Conservation (phyloP, 2,329 filamentous ascomycete genomes). For the Epichloe elymi region DNA sequence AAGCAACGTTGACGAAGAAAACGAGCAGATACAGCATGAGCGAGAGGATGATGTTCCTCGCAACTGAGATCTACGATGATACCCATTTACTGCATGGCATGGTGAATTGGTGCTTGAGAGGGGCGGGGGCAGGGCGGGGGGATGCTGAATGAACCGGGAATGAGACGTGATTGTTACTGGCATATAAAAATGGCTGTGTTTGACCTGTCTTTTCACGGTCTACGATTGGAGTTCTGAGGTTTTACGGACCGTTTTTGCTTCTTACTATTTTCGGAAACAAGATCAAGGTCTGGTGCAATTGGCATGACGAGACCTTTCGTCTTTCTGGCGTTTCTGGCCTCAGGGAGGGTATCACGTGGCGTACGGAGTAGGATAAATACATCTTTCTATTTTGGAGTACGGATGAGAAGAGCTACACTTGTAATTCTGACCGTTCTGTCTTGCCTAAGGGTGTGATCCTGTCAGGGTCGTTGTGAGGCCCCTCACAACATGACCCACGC, state of each 20-base stretch:
- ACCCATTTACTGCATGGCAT: conserved; percentile 3
- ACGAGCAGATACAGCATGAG: conserved; percentile 15
- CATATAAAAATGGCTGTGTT: not conserved
- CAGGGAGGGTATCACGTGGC: not conserved
- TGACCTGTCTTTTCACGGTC: not conserved
- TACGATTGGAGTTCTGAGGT: not conserved
- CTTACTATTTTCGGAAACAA: not conserved
- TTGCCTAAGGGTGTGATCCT: no score
- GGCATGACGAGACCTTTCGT: not conserved
- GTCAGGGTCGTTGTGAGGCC: no score
- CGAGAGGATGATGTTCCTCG: conserved; percentile 6
- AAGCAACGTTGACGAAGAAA: conserved; percentile 16
- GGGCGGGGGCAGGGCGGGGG: not conserved
- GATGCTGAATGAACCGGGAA: not conserved
- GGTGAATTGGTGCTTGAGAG: not conserved
- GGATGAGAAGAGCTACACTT: not conserved
- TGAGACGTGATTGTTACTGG: not conserved
- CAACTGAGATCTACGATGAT: conserved; percentile 7
- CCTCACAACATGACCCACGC: no score
- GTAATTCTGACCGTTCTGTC: not conserved
- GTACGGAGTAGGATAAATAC: not conserved
- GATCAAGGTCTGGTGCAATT: not conserved
- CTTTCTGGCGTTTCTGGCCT: not conserved
- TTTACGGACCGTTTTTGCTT: not conserved
- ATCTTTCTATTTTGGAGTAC: not conserved